These are phyloP conservation scores for Picea glauca DNA, from an alignment of 75 land plant genomes.

Conservation along the genomic window DNA sequence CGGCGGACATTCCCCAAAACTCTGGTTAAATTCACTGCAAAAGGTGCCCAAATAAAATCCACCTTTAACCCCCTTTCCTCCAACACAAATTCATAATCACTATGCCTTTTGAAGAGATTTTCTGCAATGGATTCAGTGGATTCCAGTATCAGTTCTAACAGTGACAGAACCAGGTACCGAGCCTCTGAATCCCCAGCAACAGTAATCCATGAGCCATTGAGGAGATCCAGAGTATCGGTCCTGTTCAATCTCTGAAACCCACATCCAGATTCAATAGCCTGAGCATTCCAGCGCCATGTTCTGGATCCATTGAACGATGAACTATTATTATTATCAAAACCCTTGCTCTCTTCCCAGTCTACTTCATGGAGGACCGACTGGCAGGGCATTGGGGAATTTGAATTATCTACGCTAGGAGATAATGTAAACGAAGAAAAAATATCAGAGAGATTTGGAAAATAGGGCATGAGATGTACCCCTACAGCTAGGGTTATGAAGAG, in stretches of 20 bases:
- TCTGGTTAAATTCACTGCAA: conserved; percentile 41
- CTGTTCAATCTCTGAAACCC: conserved; percentile 44
- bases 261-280: conserved; percentile 27
- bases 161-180: conserved; percentile 57
- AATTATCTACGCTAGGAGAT: background rate
- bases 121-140: conserved; percentile 21
- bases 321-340: background rate
- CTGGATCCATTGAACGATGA: background rate
- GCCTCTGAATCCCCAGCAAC: conserved; percentile 96
- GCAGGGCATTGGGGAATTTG: conserved; percentile 3
- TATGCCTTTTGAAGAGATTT: conserved; percentile 76
- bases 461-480: conserved; percentile 77
- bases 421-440: background rate
- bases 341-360: conserved; percentile 10
- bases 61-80: conserved; percentile 38
- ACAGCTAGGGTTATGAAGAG: conserved; percentile 85
- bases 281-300: conserved; percentile 35
- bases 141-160: conserved; percentile 53
- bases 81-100: conserved; percentile 45
- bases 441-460: conserved; percentile 47
- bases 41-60: conserved; percentile 96
- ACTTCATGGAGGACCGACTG: conserved; percentile 12
- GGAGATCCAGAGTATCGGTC: conserved; percentile 51
- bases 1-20: conserved; percentile 3
- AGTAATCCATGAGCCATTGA: conserved; percentile 84